Base-by-base conservation (phyloP, 2,329 filamentous ascomycete genomes). In the Clathrospora elynae region DNA sequence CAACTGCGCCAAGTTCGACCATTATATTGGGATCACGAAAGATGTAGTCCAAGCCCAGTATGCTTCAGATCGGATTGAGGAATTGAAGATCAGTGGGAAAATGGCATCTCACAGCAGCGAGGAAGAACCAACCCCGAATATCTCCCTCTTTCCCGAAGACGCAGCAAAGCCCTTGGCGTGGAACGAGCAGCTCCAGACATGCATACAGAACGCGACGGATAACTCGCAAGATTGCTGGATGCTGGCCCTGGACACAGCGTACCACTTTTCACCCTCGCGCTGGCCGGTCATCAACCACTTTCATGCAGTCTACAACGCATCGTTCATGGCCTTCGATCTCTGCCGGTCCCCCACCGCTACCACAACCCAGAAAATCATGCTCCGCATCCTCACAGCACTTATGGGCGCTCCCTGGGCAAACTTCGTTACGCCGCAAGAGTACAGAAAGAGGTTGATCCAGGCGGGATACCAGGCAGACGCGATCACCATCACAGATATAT, bases 251-350 rank as follows among this genome's bases (percentile, higher is more conserved):
- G 80, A 83, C 55, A 78, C 78, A 2, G 57, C 81, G 4, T 83
- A 83, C 40, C 79, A 83, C 56, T 83, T 82, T 54, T 68, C 67
- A 0, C 80, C 79, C 0, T 81, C 78, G 0, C 67, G 80, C 10
- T 68, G 63, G 39, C 72, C 74, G 0, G 55, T 81, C 2, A 71
- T 82, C 10, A 42, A 62, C 6, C 68, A 76, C 29, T 71, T 76
- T 1, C 62, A 67, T 4, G 57, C 50, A 3, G 61, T 61, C 0
- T 67, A 82, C 1, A 53, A 69, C 3, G 78, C 79, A 1, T 74
- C 76, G 0, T 61, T 79, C 36, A 79, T 81, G 75, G 78, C 75
- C 0, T 83, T 82, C 45, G 80, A 83, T 44, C 67, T 83, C 1
- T 54, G 81, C 2, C 66, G 62, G 16, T 57, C 60, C 32, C 49